These are phyloP conservation scores for Mycosphaerella sp. DNA, from an alignment of 2,329 filamentous ascomycete species.

Conservation along the genomic window DNA sequence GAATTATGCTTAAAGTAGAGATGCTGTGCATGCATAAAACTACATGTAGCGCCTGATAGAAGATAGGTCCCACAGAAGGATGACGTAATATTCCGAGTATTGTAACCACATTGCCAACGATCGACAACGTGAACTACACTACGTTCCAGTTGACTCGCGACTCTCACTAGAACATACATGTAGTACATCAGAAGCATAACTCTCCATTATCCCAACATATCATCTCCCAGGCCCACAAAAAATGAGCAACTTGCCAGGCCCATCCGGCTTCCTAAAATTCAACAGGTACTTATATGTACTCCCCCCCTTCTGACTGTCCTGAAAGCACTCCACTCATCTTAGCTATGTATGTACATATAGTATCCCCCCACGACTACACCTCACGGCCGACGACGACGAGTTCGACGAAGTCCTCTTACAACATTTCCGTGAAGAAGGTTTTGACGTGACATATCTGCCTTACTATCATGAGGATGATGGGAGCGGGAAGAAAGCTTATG, in stretches of 20 bases:
- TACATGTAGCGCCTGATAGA: too few relatives aligned
- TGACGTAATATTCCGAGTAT: too few relatives aligned
- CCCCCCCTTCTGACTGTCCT: not conserved
- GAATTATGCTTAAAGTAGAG: not conserved
- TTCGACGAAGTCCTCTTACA: conserved; percentile 36
- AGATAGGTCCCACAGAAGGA: too few relatives aligned
- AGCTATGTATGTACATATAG: conserved; percentile 5
- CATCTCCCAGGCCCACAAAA: too few relatives aligned
- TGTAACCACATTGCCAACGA: too few relatives aligned
- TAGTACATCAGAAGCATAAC: too few relatives aligned
- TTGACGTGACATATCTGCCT: conserved; percentile 38
- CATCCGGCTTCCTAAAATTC: conserved; percentile 24
- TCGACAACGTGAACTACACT: too few relatives aligned
- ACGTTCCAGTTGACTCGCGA: too few relatives aligned
- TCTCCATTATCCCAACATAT: too few relatives aligned
- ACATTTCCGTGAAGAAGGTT: conserved; percentile 41
- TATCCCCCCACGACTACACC: conserved; percentile 32
- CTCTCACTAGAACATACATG: too few relatives aligned
- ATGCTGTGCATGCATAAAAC: not conserved
- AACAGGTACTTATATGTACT: conserved; percentile 16
- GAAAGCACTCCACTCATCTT: not conserved
- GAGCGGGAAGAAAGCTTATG: conserved; percentile 27
- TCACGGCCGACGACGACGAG: conserved; percentile 37
- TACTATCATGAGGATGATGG: conserved; percentile 7
- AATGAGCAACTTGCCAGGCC: not conserved